A percentile compares a stretch with the other conserved stretches of the same genome.
Conservation (phyloP, 805 yeast genomes). For the Saccharomycopsis fibuligera region DNA sequence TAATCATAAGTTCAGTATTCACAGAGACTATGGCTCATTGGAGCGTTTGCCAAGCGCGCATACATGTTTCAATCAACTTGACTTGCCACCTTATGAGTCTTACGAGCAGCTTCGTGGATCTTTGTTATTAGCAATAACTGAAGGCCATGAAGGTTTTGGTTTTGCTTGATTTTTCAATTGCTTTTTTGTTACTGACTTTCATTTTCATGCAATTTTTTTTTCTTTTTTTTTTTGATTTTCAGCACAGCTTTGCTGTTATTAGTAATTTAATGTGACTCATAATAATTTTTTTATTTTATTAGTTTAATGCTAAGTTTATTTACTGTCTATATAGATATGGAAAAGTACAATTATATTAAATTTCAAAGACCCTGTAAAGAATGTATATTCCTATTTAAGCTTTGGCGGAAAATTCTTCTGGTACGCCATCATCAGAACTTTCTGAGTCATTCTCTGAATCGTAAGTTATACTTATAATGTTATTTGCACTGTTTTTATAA, state of each 20-base stretch:
- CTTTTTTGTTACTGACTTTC: no score
- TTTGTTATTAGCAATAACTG: conserved; percentile 77
- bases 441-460: conserved; percentile 1
- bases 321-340: no score
- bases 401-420: conserved; percentile 4
- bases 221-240: no score
- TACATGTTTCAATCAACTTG: conserved; percentile 94
- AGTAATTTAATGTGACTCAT: no score
- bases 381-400: not conserved
- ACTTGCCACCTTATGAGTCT: conserved; percentile 85
- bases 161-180: conserved; percentile 41
- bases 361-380: no score
- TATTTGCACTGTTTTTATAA: not conserved
- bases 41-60: conserved; percentile 93
- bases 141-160: conserved; percentile 96
- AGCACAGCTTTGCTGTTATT: no score
- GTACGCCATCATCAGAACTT: conserved; percentile 2
- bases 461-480: conserved; percentile 1
- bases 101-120: conserved; percentile 82
- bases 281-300: no score
- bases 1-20: conserved; percentile 78
- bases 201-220: no score
- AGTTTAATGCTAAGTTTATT: no score
- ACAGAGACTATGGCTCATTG: conserved; percentile 77
- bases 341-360: no score